Percentiles rank a stretch among this genome's conserved stretches.
Evolutionary conservation across 169 alveolate species (phyloP).

Genomic region (Plasmodium berghei): DNA sequence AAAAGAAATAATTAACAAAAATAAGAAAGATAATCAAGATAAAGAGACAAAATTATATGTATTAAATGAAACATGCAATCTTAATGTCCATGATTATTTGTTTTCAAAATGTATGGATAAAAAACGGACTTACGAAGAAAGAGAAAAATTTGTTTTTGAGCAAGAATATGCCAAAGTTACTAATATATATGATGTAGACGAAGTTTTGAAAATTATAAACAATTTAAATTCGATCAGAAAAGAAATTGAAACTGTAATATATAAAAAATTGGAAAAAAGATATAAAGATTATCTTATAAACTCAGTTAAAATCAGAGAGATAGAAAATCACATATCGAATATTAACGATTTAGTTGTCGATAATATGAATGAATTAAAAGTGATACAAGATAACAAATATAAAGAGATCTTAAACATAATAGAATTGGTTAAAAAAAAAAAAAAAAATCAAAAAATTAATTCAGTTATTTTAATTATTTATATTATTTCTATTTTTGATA

Average conservation of each 20-base stretch:
- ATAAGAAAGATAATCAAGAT: neutral
- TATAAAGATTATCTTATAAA: slow-evolving; percentile 23
- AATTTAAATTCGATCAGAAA: slow-evolving; percentile 76
- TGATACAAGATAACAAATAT: slow-evolving; percentile 45
- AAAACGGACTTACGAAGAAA: slow-evolving; percentile 27
- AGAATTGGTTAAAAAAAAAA: slow-evolving; percentile 34
- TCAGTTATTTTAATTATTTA: slow-evolving; percentile 51
- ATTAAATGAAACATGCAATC: neutral
- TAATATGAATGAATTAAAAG: slow-evolving; percentile 54
- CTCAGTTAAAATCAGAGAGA: slow-evolving; percentile 43
- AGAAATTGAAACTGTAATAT: slow-evolving; percentile 71
- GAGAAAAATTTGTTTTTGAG: slow-evolving; percentile 71
- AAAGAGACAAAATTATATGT: neutral
- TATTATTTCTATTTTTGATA: slow-evolving; percentile 45
- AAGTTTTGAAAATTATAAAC: slow-evolving; percentile 70
- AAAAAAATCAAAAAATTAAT: slow-evolving; percentile 52
- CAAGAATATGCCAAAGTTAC: slow-evolving; percentile 49
- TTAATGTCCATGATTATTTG: neutral
- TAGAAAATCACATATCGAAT: slow-evolving; percentile 36
- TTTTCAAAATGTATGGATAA: neutral
- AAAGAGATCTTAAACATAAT: slow-evolving; percentile 50
- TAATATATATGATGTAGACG: slow-evolving; percentile 56
- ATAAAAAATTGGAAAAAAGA: slow-evolving; percentile 66
- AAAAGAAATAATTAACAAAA: neutral
- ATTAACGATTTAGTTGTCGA: slow-evolving; percentile 35